These are phyloP conservation scores for Halocafeteria seosinensis DNA, from an alignment of 108 stramenopile genomes.

Conservation along the genomic window DNA sequence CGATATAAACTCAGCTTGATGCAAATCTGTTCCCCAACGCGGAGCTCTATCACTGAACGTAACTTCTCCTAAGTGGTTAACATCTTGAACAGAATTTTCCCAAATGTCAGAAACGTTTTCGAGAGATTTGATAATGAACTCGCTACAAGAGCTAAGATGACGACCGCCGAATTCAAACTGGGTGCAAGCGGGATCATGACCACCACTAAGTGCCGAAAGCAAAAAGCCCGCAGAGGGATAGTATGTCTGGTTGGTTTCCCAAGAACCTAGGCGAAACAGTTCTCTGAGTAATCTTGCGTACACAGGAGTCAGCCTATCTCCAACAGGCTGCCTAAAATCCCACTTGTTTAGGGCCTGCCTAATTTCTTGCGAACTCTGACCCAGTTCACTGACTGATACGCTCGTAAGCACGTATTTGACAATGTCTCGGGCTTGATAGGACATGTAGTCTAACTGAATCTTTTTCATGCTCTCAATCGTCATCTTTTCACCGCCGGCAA, in stretches of 20 bases:
- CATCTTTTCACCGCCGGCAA: background rate
- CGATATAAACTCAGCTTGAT: background rate
- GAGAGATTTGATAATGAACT: background rate
- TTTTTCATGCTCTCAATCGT: background rate
- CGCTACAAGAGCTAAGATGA: background rate
- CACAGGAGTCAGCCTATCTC: background rate
- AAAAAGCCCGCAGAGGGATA: background rate
- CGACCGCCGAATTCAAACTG: background rate
- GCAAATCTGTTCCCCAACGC: conserved; percentile 7
- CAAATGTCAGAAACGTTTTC: background rate
- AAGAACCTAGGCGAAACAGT: background rate
- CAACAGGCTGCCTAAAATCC: background rate
- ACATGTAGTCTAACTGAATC: conserved; percentile 6
- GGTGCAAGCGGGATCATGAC: background rate
- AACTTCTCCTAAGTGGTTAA: background rate
- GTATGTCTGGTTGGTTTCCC: background rate
- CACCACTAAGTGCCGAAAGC: background rate
- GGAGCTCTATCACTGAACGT: background rate
- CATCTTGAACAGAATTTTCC: background rate
- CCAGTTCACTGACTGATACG: background rate
- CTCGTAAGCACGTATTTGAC: background rate
- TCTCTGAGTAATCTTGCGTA: background rate
- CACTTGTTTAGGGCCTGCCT: background rate
- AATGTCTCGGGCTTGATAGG: conserved; percentile 1
- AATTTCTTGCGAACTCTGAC: background rate